Evolutionary conservation across 2,329 filamentous ascomycete species (phyloP), one percentile per base, ranked within the genome.

Genomic region (Rutstroemia sp.): DNA sequence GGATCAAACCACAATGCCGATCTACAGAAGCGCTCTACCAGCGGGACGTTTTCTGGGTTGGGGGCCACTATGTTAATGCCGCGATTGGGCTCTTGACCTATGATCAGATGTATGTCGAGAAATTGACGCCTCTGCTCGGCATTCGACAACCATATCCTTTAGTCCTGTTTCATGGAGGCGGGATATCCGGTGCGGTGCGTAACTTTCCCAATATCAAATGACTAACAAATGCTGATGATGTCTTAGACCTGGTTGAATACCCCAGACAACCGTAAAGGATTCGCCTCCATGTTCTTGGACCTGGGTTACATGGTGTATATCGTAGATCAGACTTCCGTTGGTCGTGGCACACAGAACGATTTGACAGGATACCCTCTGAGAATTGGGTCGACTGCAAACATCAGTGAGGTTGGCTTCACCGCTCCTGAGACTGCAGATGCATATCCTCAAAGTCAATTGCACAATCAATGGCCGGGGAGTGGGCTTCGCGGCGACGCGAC

Each of bases 91-190:
- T 55, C 21, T 42, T 58, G 38, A 59, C 56, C n/a, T 61, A 58
- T 37, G 58, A 72, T 58, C 77, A 80, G 67, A 76, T 80, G 70
- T 80, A 80, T 61, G 75, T 79, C 25, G 78, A 80, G 68, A 71
- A 71, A 58, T 69, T 79, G 25, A 64, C 64, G 5, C 74, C 75
- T 23, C 3, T 39, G 16, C 17, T 23, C 10, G 58, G 56, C 12
- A 39, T 54, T 23, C 45, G 51, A 19, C 50, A 60, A 17, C 49
- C 58, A 30, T 55, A 58, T 42, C 59, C 59, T 10, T 5, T 63
- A 16, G 58, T 63, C 10, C 46, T 62, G 17, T 59, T 63, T 30
- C 58, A 61, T 45, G 60, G 60, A 4, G 56, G 59, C n/a, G 57
- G 55, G 7, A 39, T 57, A 3, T 58, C 57, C 21, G 61, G 61